A percentile compares a stretch with the other conserved stretches of the same genome.
Conservation (phyloP, 1,284 basidiomycete species). For the Trichosporon sp. region DNA sequence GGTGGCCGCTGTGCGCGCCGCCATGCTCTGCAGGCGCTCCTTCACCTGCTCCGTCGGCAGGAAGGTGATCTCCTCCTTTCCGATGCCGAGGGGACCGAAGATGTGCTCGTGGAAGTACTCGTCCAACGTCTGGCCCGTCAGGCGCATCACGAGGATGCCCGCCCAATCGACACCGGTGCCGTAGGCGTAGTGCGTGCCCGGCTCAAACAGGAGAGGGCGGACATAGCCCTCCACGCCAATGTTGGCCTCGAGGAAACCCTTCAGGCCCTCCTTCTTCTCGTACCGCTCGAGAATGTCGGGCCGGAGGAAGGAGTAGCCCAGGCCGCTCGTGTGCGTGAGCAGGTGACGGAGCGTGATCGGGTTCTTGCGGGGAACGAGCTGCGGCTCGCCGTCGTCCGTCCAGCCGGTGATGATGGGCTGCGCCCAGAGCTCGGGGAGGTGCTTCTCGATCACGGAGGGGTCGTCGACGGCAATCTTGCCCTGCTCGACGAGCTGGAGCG, state of each 20-base stretch:
- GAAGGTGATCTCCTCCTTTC: constrained; percentile 38
- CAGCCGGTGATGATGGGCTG: constrained; percentile 42
- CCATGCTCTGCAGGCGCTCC: constrained; percentile 29
- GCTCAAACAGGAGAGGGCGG: constrained; percentile 43
- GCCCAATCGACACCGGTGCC: constrained; percentile 51
- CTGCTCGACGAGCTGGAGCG: constrained; percentile 29
- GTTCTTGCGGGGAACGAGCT: constrained; percentile 35
- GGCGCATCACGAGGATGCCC: constrained; percentile 45
- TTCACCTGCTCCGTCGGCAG: constrained; percentile 38
- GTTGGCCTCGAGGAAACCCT: constrained; percentile 27
- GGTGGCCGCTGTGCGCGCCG: constrained; percentile 27
- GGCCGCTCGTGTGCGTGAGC: constrained; percentile 42
- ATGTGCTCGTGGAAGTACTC: constrained; percentile 48
- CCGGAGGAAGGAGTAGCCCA: constrained; percentile 26
- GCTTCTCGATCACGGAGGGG: constrained; percentile 30
- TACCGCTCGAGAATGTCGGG: constrained; percentile 19
- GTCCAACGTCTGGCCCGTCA: constrained; percentile 44
- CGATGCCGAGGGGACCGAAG: constrained; percentile 44
- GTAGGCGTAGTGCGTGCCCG: constrained; percentile 44
- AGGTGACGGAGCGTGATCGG: constrained; percentile 48
- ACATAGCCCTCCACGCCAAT: constrained; percentile 28
- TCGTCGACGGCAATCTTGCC: constrained; percentile 36
- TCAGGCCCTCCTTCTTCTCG: constrained; percentile 5
- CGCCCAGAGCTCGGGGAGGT: constrained; percentile 43
- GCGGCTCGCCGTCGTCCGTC: constrained; percentile 38